These are phyloP conservation scores for Rhodotorula taiwanensis DNA, from an alignment of 768 basidiomycete species.

Conservation along the genomic window DNA sequence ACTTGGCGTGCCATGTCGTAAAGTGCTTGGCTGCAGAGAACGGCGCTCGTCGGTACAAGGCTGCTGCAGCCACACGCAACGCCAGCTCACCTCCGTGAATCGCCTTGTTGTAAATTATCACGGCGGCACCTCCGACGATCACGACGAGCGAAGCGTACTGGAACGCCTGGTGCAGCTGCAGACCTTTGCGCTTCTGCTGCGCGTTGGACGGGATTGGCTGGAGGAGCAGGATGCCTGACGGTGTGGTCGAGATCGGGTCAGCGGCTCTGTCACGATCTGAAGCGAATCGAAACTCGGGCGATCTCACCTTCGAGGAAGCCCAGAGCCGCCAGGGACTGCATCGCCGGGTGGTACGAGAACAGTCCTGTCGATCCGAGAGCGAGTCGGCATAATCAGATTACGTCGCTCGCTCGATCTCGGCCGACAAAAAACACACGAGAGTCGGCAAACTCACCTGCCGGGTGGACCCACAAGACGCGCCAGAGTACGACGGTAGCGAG, in stretches of 20 bases:
- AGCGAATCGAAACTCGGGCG: too few species aligned
- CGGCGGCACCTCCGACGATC: constrained; percentile 22
- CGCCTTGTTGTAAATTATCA: constrained; percentile 38
- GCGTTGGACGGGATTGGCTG: constrained; percentile 25
- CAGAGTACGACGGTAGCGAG: constrained; percentile 1
- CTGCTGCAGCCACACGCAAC: too few species aligned
- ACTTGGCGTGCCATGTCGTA: constrained; percentile 33
- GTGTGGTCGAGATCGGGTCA: background rate
- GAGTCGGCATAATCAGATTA: background rate
- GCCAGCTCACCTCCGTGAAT: constrained; percentile 20
- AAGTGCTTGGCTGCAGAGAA: constrained; percentile 27
- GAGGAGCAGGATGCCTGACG: constrained; percentile 32
- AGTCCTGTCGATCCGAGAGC: constrained; percentile 8
- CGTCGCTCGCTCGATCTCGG: background rate
- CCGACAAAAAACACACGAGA: background rate
- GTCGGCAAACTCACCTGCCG: too few species aligned
- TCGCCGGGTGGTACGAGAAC: constrained; percentile 36
- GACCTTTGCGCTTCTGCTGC: constrained; percentile 23
- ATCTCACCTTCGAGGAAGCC: constrained; percentile 32
- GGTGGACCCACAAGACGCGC: background rate
- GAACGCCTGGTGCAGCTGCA: constrained; percentile 32
- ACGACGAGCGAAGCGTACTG: constrained; percentile 24
- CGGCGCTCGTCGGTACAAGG: background rate
- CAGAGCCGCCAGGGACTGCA: constrained; percentile 30
- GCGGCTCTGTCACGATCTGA: background rate